Evolutionary conservation across 2,329 filamentous ascomycete species (phyloP).

Genomic region (Calcarisporium arbuscula): DNA sequence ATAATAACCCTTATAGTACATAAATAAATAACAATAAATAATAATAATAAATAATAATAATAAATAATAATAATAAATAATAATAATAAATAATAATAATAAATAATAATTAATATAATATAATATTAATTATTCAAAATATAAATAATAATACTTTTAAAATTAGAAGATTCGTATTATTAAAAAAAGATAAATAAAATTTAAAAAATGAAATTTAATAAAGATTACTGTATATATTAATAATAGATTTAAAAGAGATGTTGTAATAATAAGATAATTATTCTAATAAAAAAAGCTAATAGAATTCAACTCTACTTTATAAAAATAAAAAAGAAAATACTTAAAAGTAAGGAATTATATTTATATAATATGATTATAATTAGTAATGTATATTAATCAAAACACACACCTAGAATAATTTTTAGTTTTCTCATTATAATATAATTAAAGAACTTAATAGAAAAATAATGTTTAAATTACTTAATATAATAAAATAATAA

Average conservation of each 20-base stretch:
- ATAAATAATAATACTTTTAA: constrained; percentile 2
- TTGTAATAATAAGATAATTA: no score
- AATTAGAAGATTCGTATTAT: not conserved
- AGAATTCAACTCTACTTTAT: no score
- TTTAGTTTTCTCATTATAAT: not conserved
- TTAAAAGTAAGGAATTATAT: not conserved
- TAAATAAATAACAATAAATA: not conserved
- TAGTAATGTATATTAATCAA: not conserved
- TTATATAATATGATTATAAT: not conserved
- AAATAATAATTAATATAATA: constrained; percentile 1
- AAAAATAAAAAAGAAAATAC: not conserved
- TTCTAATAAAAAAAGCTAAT: no score
- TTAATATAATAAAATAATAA: not conserved
- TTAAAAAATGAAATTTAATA: not conserved
- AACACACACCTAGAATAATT: not conserved
- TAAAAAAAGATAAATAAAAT: not conserved
- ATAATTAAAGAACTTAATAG: not conserved
- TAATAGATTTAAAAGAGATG: not conserved
- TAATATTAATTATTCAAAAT: constrained; percentile 1
- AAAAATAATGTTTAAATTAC: not conserved
- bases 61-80: not conserved
- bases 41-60: not conserved
- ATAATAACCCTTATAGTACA: no score
- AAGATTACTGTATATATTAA: not conserved
- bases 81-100: constrained; percentile 1